Percentiles rank a stretch among this genome's conserved stretches.
phyloP scores from a whole-genome alignment of 768 basidiomycete genomes.

The Termitomyces heimii region DNA sequence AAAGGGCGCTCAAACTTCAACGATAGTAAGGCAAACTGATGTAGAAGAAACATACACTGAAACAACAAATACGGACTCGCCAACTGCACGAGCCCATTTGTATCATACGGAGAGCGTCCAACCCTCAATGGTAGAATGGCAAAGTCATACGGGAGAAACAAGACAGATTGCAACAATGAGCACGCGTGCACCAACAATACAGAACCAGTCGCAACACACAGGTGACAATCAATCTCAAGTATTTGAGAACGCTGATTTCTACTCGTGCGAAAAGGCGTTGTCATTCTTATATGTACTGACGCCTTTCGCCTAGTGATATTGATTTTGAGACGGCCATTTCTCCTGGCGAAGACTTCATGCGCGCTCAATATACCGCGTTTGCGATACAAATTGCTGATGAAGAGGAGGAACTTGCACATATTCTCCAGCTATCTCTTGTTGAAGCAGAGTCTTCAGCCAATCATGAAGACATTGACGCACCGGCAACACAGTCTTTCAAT shows the following conservation, averaged over 20 bases:
- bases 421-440: neutral
- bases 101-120: neutral
- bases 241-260: neutral
- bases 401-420: neutral
- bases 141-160: neutral
- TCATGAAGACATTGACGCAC: neutral
- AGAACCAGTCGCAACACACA: neutral
- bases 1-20: neutral
- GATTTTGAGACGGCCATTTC: too few relatives aligned
- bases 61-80: too few relatives aligned
- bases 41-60: too few relatives aligned
- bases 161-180: neutral
- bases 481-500: neutral
- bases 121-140: neutral
- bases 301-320: neutral
- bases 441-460: neutral
- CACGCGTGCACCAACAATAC: neutral
- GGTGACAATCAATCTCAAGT: too few relatives aligned
- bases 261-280: neutral
- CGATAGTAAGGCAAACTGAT: neutral
- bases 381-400: neutral
- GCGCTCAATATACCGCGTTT: neutral
- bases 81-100: too few relatives aligned
- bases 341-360: neutral
- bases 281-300: neutral